These are phyloP conservation scores for Coemansia sp. DNA, from an alignment of 192 early-diverging fungal species.

Conservation along the genomic window DNA sequence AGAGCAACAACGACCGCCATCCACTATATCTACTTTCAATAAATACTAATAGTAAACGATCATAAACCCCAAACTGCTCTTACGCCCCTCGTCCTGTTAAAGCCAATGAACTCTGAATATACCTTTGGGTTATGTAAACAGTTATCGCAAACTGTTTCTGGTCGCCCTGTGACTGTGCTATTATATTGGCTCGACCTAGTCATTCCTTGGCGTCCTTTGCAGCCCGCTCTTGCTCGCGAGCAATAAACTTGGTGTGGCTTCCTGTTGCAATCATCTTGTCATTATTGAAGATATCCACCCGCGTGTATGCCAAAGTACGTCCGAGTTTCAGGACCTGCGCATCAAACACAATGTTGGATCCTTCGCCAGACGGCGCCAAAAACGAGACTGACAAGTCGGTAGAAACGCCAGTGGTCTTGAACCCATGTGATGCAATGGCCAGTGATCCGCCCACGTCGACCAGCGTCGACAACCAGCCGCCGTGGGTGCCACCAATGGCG, in stretches of 20 bases:
- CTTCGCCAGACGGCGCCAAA: conserved; percentile 42
- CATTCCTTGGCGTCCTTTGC: background rate
- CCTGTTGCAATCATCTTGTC: conserved; percentile 52
- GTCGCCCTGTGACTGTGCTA: background rate
- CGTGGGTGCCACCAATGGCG: conserved; percentile 47
- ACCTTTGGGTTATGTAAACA: no score
- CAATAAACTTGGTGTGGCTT: conserved; percentile 52
- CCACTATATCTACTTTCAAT: no score
- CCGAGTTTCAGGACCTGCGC: conserved; percentile 50
- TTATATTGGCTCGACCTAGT: background rate
- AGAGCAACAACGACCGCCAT: no score
- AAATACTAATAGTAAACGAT: no score
- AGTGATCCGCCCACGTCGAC: conserved; percentile 54
- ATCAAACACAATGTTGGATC: conserved; percentile 37
- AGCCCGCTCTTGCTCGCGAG: conserved; percentile 20
- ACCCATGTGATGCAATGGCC: conserved; percentile 44
- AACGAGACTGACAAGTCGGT: conserved; percentile 53
- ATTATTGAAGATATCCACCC: conserved; percentile 41
- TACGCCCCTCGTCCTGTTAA: no score
- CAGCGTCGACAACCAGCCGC: conserved; percentile 53
- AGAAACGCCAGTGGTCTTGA: conserved; percentile 46
- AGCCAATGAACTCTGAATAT: no score
- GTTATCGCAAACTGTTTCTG: no score
- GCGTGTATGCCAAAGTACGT: conserved; percentile 50
- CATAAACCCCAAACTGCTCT: no score